phyloP scores from a whole-genome alignment of 371 early-diverging fungal species.

The Zychaea mexicana region DNA sequence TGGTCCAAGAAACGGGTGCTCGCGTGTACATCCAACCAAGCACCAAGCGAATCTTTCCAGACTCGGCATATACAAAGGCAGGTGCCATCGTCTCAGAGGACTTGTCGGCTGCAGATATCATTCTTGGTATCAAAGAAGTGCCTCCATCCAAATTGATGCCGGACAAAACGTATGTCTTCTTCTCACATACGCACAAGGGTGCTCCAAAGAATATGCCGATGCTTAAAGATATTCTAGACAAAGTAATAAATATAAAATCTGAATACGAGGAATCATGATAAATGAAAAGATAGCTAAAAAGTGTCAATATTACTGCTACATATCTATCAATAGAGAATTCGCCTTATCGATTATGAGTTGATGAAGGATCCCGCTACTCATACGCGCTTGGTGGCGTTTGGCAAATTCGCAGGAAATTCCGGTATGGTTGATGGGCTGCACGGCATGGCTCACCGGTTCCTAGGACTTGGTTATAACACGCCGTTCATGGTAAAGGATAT shows the following conservation, averaged over 20 bases:
- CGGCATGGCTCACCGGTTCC: constrained; percentile 88
- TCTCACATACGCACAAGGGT: constrained; percentile 98
- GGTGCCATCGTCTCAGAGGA: constrained; percentile 92
- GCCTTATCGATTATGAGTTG: constrained; percentile 95
- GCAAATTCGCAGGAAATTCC: constrained; percentile 95
- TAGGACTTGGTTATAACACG: constrained; percentile 90
- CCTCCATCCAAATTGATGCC: constrained; percentile 80
- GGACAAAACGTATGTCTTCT: constrained; percentile 91
- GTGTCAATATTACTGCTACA: too few species aligned
- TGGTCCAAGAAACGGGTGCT: constrained; percentile 83
- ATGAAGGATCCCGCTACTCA: constrained; percentile 75
- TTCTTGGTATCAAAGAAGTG: constrained; percentile 97
- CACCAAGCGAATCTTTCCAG: constrained; percentile 87
- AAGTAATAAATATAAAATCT: constrained; percentile 46
- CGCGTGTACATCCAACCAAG: constrained; percentile 90
- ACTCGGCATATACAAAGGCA: constrained; percentile 80
- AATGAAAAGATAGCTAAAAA: too few species aligned
- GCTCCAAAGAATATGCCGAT: constrained; percentile 92
- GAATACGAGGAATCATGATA: too few species aligned
- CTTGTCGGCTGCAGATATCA: constrained; percentile 85
- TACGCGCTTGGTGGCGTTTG: constrained; percentile 90
- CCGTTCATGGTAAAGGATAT: constrained; percentile 80
- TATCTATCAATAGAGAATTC: constrained; percentile 68
- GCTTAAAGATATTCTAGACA: constrained; percentile 85
- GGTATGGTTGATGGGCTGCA: constrained; percentile 93